These are phyloP conservation scores for Truncatella angustata DNA, from an alignment of 2,329 filamentous ascomycete genomes.

Conservation along the genomic window DNA sequence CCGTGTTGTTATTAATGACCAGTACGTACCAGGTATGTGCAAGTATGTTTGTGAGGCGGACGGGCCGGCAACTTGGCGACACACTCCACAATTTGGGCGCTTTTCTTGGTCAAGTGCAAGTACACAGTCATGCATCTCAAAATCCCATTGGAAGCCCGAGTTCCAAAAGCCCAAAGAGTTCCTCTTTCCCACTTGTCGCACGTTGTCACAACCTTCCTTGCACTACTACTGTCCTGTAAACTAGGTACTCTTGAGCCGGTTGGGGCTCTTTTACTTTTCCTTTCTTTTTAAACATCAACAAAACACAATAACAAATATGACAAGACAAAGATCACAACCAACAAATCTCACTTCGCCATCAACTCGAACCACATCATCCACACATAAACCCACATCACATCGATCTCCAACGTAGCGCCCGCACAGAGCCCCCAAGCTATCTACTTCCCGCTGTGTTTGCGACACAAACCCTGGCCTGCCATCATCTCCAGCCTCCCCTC, in stretches of 20 bases:
- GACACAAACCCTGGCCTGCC: not conserved
- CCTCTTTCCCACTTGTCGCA: not conserved
- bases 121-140: not conserved
- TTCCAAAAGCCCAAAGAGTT: no score
- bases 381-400: constrained; percentile 10
- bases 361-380: constrained; percentile 6
- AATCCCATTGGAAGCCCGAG: no score
- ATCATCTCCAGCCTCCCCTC: not conserved
- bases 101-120: not conserved
- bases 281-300: not conserved
- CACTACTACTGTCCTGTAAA: not conserved
- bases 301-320: constrained; percentile 26
- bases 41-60: constrained; percentile 5
- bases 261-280: not conserved
- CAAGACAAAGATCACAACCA: constrained; percentile 13
- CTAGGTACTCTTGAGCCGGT: not conserved
- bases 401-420: constrained; percentile 16
- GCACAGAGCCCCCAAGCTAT: not conserved
- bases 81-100: not conserved
- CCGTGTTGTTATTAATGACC: no score
- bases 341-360: constrained; percentile 9
- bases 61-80: not conserved
- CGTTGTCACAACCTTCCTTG: not conserved
- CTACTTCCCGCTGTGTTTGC: not conserved
- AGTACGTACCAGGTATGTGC: no score